Conservation (phyloP, 2,329 filamentous ascomycete species). For the Alternaria sp. region DNA sequence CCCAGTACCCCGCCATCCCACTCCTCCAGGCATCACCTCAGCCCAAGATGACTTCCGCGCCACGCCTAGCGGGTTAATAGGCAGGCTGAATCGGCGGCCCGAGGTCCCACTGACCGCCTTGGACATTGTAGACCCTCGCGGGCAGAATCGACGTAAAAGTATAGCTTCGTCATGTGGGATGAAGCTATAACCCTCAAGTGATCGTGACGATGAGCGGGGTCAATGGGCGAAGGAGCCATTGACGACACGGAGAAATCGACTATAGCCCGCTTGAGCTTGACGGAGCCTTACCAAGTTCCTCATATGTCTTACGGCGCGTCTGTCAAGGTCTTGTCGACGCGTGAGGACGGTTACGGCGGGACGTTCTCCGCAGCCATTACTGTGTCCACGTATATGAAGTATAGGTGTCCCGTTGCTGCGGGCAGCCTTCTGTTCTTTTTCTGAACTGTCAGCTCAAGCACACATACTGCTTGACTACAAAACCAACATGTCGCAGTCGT, state of each 20-base stretch:
- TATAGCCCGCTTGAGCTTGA: constrained; percentile 26
- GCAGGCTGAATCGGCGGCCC: constrained; percentile 49
- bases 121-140: constrained; percentile 27
- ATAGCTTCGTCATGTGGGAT: constrained; percentile 33
- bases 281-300: constrained; percentile 28
- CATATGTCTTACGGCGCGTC: constrained; percentile 36
- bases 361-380: constrained; percentile 44
- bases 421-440: constrained; percentile 11
- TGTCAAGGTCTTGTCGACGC: constrained; percentile 38
- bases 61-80: constrained; percentile 32
- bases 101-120: constrained; percentile 48
- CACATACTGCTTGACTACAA: constrained; percentile 10
- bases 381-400: constrained; percentile 42
- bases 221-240: constrained; percentile 26
- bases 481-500: constrained; percentile 46
- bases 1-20: constrained; percentile 27
- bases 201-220: constrained; percentile 28
- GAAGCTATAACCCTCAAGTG: constrained; percentile 23
- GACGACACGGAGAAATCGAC: constrained; percentile 28
- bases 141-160: constrained; percentile 43
- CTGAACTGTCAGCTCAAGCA: constrained; percentile 16
- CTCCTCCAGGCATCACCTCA: constrained; percentile 14
- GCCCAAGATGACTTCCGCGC: constrained; percentile 15
- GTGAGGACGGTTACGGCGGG: constrained; percentile 48
- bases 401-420: constrained; percentile 28